Evolutionary conservation across 2,329 filamentous ascomycete species (phyloP), one percentile per base, ranked within the genome.

Genomic region (Aspergillus tanneri): DNA sequence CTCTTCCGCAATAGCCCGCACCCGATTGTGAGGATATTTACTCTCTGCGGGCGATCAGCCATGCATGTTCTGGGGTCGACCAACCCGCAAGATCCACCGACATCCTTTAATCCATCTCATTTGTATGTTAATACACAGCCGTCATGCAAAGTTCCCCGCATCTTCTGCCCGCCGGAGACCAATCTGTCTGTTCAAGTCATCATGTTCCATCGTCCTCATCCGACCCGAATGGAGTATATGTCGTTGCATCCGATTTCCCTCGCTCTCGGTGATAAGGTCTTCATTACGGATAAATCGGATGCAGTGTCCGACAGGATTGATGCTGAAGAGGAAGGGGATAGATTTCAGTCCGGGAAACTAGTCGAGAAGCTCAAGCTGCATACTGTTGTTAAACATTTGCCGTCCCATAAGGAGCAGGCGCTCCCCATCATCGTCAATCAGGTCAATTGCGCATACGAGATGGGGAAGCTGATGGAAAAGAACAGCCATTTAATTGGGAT

Each of bases 381-480:
- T 68, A 92, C 87, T 2, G 90, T 99, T 4, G 76, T 88, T 45
- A 84, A 84, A 56, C 88, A 88, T 63, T 74, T 82, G 2, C 82
- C 85, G 2, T 93, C 92, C 1, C 81, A 85, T 50, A 92, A 96
- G 61, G 93, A 99, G 67, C 80, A 83, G 53, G 86, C 88, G 1
- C 75, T 99, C 23, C 80, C 86, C 4, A 83, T 83, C 47, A 91
- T 97, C 49, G 81, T 96, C 57, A 90, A 91, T 60, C 92, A 97
- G 71, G 87, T 97, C 66, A 99, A 99, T 64, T 99, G 93, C 78
- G 90, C 91, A 0, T 90, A 86, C 74, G 95, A 99, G 69, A 78
- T 99, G 48, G 86, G 93, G 53, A 80, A 84, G 58, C 76, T 96
- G 30, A 76, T 99, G 57, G 90, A 96, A 60, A 92, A 87, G 65